Conservation (phyloP, 345 rosid species). For the Clausena lansium region DNA sequence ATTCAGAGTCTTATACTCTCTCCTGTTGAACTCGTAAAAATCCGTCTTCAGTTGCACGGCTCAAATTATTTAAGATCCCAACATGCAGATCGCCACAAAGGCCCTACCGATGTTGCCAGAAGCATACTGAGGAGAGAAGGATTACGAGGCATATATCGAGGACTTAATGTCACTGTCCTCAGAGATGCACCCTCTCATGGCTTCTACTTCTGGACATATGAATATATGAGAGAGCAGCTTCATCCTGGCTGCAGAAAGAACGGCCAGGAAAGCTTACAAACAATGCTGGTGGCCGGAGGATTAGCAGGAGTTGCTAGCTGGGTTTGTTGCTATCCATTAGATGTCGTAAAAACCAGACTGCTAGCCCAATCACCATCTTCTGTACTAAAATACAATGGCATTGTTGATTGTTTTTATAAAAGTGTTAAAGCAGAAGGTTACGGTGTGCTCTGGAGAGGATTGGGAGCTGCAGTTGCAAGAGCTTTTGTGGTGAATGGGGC, state of each 20-base stretch:
- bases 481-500: constrained; percentile 96
- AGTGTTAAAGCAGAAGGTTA: constrained; percentile 70
- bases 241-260: constrained; percentile 89
- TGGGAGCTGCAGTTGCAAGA: constrained; percentile 94
- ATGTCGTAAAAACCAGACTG: constrained; percentile 84
- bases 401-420: constrained; percentile 58
- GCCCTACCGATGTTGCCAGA: constrained; percentile 63
- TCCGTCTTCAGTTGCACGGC: constrained; percentile 75
- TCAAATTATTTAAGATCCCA: constrained; percentile 11
- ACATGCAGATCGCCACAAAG: constrained; percentile 19
- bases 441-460: constrained; percentile 78
- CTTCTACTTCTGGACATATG: constrained; percentile 88
- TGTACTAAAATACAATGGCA: constrained; percentile 49
- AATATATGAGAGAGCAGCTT: constrained; percentile 67
- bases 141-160: constrained; percentile 62
- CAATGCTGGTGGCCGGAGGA: constrained; percentile 85
- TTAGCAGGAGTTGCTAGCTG: constrained; percentile 94
- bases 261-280: constrained; percentile 62
- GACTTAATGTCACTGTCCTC: constrained; percentile 61
- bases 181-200: constrained; percentile 91
- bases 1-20: constrained; percentile 69
- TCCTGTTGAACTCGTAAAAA: constrained; percentile 81
- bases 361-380: constrained; percentile 53
- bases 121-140: constrained; percentile 62
- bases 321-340: constrained; percentile 83